phyloP scores from a whole-genome alignment of 1,139 yeast genomes.

The Insectozyma bohioensis region DNA sequence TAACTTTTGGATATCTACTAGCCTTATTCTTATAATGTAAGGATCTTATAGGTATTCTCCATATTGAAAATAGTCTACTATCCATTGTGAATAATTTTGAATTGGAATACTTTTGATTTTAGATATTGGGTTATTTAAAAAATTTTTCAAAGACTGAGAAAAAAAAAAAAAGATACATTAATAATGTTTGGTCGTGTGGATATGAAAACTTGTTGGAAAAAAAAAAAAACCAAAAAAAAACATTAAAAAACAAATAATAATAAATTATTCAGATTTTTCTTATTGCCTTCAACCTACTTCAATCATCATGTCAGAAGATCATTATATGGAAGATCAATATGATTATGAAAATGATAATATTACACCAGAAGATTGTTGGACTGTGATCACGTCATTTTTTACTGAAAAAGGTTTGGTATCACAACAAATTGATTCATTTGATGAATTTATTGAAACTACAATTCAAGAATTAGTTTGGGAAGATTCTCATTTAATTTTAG shows the following conservation, averaged over 20 bases:
- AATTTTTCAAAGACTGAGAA: no score
- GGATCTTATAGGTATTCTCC: slow-evolving; percentile 18
- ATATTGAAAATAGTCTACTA: slow-evolving; percentile 12
- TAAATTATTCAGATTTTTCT: no score
- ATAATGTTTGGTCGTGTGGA: slow-evolving; percentile 5
- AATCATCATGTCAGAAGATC: slow-evolving; percentile 15
- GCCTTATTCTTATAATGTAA: slow-evolving; percentile 35
- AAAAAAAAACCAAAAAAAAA: slow-evolving; percentile 2
- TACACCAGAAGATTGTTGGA: slow-evolving; percentile 99
- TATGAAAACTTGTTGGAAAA: slow-evolving; percentile 3
- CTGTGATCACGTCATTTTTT: slow-evolving; percentile 93
- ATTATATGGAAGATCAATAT: slow-evolving; percentile 51
- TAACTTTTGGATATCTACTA: slow-evolving; percentile 41
- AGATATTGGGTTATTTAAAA: no score
- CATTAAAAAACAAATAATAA: background rate
- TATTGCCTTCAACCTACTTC: background rate
- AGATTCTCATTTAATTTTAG: slow-evolving; percentile 89
- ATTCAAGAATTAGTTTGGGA: slow-evolving; percentile 97
- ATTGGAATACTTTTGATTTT: background rate
- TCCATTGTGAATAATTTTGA: background rate
- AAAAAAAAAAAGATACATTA: background rate
- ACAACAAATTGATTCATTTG: slow-evolving; percentile 96
- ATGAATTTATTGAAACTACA: slow-evolving; percentile 95
- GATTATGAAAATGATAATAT: slow-evolving; percentile 70
- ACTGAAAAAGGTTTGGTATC: slow-evolving; percentile 96